Conservation (phyloP, 2,329 filamentous ascomycete species). For the Colletotrichum agaves region DNA sequence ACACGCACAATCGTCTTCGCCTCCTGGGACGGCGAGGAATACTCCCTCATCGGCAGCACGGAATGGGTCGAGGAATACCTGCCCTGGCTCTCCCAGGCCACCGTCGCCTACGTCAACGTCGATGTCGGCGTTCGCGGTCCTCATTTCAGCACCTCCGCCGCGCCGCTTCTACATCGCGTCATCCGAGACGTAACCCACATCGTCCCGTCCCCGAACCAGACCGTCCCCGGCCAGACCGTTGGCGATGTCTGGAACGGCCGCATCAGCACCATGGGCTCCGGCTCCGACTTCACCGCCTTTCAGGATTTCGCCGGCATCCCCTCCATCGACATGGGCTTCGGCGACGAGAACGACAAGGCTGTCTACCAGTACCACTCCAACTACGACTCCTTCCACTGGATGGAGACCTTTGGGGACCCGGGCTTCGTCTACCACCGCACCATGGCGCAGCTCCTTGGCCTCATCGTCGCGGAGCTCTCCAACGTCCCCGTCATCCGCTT, state of each 20-base stretch:
- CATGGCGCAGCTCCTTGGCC: slow-evolving; percentile 72
- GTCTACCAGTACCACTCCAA: slow-evolving; percentile 90
- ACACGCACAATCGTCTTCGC: slow-evolving; percentile 92
- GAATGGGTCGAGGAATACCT: slow-evolving; percentile 95
- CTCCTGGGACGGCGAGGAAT: slow-evolving; percentile 86
- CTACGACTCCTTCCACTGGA: slow-evolving; percentile 92
- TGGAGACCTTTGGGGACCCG: slow-evolving; percentile 81
- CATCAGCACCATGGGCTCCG: slow-evolving; percentile 75
- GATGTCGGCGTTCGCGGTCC: slow-evolving; percentile 78
- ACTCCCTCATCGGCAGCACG: slow-evolving; percentile 85
- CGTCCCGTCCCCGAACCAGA: slow-evolving; percentile 81
- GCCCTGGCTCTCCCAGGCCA: slow-evolving; percentile 78
- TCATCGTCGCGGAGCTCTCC: slow-evolving; percentile 69
- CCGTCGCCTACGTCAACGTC: slow-evolving; percentile 87
- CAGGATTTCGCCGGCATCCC: slow-evolving; percentile 77
- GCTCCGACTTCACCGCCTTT: slow-evolving; percentile 80
- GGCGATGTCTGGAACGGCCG: slow-evolving; percentile 72
- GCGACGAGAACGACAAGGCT: slow-evolving; percentile 54
- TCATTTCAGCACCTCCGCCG: slow-evolving; percentile 72
- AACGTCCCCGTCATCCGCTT: slow-evolving; percentile 73
- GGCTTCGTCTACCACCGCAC: slow-evolving; percentile 73
- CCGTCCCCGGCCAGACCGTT: slow-evolving; percentile 76
- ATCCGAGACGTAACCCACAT: slow-evolving; percentile 73
- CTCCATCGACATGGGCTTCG: slow-evolving; percentile 72
- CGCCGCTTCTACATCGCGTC: slow-evolving; percentile 79